These are phyloP conservation scores for Oryza glumipatula DNA, from an alignment of 176 grass and related monocot species.

Conservation along the genomic window DNA sequence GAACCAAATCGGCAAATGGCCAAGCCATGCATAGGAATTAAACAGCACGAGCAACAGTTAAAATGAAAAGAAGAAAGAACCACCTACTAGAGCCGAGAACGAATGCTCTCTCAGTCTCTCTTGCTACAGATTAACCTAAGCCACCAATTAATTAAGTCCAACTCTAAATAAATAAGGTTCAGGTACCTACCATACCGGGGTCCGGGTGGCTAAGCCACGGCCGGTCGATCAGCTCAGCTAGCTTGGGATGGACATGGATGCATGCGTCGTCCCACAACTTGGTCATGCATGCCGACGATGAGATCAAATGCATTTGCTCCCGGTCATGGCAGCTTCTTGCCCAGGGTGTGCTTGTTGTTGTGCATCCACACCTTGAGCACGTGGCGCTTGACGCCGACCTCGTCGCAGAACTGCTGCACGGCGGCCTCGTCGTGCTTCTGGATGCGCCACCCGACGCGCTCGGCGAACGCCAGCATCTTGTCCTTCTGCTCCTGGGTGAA, in stretches of 20 bases:
- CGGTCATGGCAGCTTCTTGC: constrained; percentile 77
- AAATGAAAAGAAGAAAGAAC: neutral
- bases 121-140: constrained; percentile 46
- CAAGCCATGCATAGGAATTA: constrained; percentile 34
- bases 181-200: constrained; percentile 36
- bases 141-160: neutral
- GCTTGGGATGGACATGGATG: constrained; percentile 5
- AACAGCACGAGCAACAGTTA: constrained; percentile 35
- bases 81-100: constrained; percentile 41
- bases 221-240: neutral
- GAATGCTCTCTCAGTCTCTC: constrained; percentile 3
- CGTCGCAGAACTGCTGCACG: constrained; percentile 87
- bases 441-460: constrained; percentile 91
- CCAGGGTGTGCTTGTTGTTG: constrained; percentile 94
- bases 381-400: constrained; percentile 79
- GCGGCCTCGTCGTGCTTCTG: constrained; percentile 94
- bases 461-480: constrained; percentile 84
- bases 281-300: neutral
- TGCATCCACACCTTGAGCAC: constrained; percentile 99
- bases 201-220: neutral
- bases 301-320: neutral
- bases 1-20: constrained; percentile 47
- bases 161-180: constrained; percentile 20
- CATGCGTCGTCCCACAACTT: neutral
- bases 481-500: constrained; percentile 98